Conservation (phyloP, 768 basidiomycete species). For the Boletus rufocinnamomeus region DNA sequence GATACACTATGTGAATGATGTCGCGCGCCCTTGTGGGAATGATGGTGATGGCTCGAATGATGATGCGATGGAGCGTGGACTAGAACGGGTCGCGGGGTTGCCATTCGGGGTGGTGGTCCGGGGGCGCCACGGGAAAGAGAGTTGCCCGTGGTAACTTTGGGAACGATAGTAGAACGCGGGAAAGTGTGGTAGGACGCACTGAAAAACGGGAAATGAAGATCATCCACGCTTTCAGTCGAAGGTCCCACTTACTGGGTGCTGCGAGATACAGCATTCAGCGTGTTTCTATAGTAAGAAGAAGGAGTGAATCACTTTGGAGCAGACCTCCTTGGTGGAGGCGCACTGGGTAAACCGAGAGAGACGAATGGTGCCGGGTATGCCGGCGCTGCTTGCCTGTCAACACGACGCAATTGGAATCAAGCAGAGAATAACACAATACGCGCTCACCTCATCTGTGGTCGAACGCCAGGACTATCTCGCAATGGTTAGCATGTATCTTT, state of each 20-base stretch:
- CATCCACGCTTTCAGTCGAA: constrained; percentile 7
- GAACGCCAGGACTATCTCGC: constrained; percentile 12
- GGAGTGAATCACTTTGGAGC: constrained; percentile 24
- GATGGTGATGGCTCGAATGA: constrained; percentile 5
- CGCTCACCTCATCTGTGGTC: constrained; percentile 19
- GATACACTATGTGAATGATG: constrained; percentile 17
- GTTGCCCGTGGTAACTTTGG: neutral
- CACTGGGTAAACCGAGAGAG: constrained; percentile 22
- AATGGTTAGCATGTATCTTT: constrained; percentile 1
- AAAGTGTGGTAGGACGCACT: constrained; percentile 32
- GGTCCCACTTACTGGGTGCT: constrained; percentile 31
- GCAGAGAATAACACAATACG: neutral
- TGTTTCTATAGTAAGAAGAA: neutral
- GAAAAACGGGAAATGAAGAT: constrained; percentile 16
- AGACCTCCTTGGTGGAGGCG: constrained; percentile 18
- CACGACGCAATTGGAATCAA: neutral
- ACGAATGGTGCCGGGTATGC: constrained; percentile 20
- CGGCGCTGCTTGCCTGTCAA: constrained; percentile 19
- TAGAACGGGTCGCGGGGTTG: constrained; percentile 9
- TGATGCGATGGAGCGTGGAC: constrained; percentile 5
- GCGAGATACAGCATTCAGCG: constrained; percentile 6
- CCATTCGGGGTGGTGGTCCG: constrained; percentile 4
- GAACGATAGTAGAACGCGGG: constrained; percentile 22
- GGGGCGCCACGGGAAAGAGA: neutral
- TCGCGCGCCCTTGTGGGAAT: neutral